Evolutionary conservation across 768 basidiomycete species (phyloP).

Genomic region (Leccinellum rugosiceps): DNA sequence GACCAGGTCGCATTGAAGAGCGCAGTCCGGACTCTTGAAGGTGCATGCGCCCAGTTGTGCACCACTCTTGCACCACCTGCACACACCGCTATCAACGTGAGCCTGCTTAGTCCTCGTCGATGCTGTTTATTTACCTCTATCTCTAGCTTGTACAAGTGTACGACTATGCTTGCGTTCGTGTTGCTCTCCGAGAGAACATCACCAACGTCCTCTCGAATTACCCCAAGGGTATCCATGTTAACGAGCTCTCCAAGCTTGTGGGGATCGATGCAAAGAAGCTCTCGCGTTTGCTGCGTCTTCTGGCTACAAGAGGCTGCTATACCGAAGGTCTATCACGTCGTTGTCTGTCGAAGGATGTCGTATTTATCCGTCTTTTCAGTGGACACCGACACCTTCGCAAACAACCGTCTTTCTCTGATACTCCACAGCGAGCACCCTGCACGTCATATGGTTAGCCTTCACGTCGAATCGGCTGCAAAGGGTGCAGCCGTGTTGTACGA

Average conservation of each 20-base stretch:
- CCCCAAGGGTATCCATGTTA: slow-evolving; percentile 31
- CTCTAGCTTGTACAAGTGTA: slow-evolving; percentile 23
- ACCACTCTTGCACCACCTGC: slow-evolving; percentile 33
- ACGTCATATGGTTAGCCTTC: slow-evolving; percentile 17
- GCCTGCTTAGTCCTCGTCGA: background rate
- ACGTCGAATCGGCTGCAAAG: slow-evolving; percentile 15
- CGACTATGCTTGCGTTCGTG: slow-evolving; percentile 29
- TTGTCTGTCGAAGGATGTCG: background rate
- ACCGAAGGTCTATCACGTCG: slow-evolving; percentile 27
- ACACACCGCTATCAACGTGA: slow-evolving; percentile 33
- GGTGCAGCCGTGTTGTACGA: slow-evolving; percentile 25
- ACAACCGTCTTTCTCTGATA: slow-evolving; percentile 34
- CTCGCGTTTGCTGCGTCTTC: slow-evolving; percentile 27
- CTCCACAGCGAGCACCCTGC: slow-evolving; percentile 24
- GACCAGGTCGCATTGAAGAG: slow-evolving; percentile 23
- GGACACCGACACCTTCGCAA: slow-evolving; percentile 29
- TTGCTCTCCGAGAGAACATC: slow-evolving; percentile 27
- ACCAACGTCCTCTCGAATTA: slow-evolving; percentile 26
- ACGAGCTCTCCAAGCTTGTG: slow-evolving; percentile 23
- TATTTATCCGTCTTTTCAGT: slow-evolving; percentile 17
- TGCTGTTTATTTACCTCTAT: background rate
- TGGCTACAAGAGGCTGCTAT: slow-evolving; percentile 30
- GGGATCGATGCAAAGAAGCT: slow-evolving; percentile 28
- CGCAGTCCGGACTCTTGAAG: slow-evolving; percentile 31
- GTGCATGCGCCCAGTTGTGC: slow-evolving; percentile 36